A percentile compares a stretch with the other conserved stretches of the same genome.
Evolutionary conservation across 257 asterid species (phyloP).

Genomic region (Ilex aquifolium): DNA sequence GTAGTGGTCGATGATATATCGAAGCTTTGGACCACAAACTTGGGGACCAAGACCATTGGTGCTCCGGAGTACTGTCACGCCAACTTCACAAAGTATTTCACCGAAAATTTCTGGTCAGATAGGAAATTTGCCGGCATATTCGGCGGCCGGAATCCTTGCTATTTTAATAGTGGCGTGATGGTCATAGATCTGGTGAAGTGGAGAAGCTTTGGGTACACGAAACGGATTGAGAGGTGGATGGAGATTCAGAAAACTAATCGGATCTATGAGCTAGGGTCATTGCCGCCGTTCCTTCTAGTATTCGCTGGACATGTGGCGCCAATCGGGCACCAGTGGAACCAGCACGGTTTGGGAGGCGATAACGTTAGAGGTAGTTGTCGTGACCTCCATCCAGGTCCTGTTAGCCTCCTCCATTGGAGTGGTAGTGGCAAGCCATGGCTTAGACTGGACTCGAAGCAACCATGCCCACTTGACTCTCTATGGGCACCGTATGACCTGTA

Average conservation of each 20-base stretch:
- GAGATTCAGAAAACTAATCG: slow-evolving; percentile 77
- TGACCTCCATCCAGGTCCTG: slow-evolving; percentile 80
- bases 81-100: slow-evolving; percentile 80
- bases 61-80: slow-evolving; percentile 96
- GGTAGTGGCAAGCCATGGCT: slow-evolving; percentile 93
- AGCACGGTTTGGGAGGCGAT: slow-evolving; percentile 90
- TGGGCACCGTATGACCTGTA: slow-evolving; percentile 87
- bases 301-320: slow-evolving; percentile 95
- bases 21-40: slow-evolving; percentile 63
- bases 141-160: slow-evolving; percentile 53
- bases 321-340: slow-evolving; percentile 90
- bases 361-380: slow-evolving; percentile 86
- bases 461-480: slow-evolving; percentile 69
- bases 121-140: slow-evolving; percentile 43
- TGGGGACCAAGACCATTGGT: slow-evolving; percentile 70
- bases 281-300: slow-evolving; percentile 75
- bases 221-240: slow-evolving; percentile 89
- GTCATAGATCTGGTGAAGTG: slow-evolving; percentile 80
- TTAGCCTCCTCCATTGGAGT: slow-evolving; percentile 97
- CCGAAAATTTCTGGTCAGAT: slow-evolving; percentile 62
- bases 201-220: slow-evolving; percentile 76
- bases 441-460: slow-evolving; percentile 68
- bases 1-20: slow-evolving; percentile 73
- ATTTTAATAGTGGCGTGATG: slow-evolving; percentile 93
- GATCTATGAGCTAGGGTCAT: slow-evolving; percentile 87